Base-by-base conservation (phyloP, 1,284 basidiomycete species). In the Vanrija sp. region DNA sequence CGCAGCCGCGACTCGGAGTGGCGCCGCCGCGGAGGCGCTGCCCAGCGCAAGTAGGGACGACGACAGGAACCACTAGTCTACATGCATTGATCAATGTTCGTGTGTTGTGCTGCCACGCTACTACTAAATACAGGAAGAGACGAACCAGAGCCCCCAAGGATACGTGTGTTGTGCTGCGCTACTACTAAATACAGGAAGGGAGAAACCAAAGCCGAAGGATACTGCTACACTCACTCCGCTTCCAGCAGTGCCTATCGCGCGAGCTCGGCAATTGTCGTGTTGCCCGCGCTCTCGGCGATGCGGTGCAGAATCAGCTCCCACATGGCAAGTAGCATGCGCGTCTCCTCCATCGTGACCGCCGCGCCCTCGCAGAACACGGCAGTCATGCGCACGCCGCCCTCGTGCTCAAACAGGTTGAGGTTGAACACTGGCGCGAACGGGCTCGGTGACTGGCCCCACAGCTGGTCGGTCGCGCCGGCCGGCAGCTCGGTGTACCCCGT, bases 391-490 rank as follows among this genome's bases (percentile, higher is more conserved):
- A 70, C 14, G 1, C 73, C 73, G 6, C 46, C 61, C 23, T 63
- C 58, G 46, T 71, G 68, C 3, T 72, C 69, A 9, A 71, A 39
- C 9, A 68, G 42, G n/a, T 58, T 62, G 34, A 61, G 46, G 10
- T 46, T 43, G 18, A 68, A 44, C 16, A 65, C 57, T 1, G 65
- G 19, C 1, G 54, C 58, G 23, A 65, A 65, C 1, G 67, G 64
- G 19, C 57, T 52, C 2, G 63, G 57, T 3, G 58, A 56, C 52
- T 68, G 66, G 6, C 52, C 61, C 66, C 71, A 73, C 6, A 64
- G 49, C 19, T 69, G 42, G 53, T 71, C 68, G n/a, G 26, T 42
- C 14, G 68, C 66, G 10, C 57, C 56, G 10, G 46, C 28, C 5
- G 67, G 69, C 7, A 71, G 56, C 4, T 51, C 46, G 14, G 55